These are phyloP conservation scores for Colletotrichum sp. DNA, from an alignment of 2,329 filamentous ascomycete genomes.

Conservation along the genomic window DNA sequence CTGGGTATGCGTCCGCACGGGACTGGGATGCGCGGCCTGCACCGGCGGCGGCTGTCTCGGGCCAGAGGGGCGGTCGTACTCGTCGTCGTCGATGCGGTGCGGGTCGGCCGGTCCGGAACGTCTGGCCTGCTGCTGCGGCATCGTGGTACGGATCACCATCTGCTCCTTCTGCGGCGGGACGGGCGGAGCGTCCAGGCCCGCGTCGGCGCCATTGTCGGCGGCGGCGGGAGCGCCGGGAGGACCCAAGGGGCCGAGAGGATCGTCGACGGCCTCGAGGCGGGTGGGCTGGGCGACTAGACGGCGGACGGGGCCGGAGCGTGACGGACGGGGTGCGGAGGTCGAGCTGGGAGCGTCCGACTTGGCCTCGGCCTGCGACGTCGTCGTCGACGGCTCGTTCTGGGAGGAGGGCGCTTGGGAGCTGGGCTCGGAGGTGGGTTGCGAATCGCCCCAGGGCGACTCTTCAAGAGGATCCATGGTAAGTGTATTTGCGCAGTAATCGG, in stretches of 20 bases:
- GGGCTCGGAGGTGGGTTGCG: constrained; percentile 34
- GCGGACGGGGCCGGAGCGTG: constrained; percentile 53
- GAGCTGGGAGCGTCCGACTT: constrained; percentile 32
- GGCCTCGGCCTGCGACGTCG: constrained; percentile 30
- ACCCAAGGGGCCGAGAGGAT: constrained; percentile 80
- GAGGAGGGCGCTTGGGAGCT: constrained; percentile 36
- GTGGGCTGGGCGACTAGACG: constrained; percentile 77
- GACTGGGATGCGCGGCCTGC: constrained; percentile 59
- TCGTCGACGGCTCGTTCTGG: constrained; percentile 30
- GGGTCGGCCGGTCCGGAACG: constrained; percentile 55
- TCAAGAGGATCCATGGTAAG: constrained; percentile 51
- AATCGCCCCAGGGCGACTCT: constrained; percentile 61
- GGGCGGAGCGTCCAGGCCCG: constrained; percentile 62
- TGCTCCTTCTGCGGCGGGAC: constrained; percentile 73
- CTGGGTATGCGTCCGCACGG: constrained; percentile 56
- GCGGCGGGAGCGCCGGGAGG: constrained; percentile 59
- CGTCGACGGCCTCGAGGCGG: constrained; percentile 77
- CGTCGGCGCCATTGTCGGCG: constrained; percentile 49
- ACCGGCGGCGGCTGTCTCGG: constrained; percentile 72
- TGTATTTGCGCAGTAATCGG: not conserved
- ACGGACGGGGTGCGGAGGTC: constrained; percentile 39
- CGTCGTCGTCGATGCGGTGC: constrained; percentile 73
- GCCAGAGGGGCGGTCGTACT: constrained; percentile 50
- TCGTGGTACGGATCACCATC: constrained; percentile 63
- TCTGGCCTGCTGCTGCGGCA: constrained; percentile 50